phyloP scores from a whole-genome alignment of 2,329 filamentous ascomycete genomes.

The Aspergillus novoparasiticus region DNA sequence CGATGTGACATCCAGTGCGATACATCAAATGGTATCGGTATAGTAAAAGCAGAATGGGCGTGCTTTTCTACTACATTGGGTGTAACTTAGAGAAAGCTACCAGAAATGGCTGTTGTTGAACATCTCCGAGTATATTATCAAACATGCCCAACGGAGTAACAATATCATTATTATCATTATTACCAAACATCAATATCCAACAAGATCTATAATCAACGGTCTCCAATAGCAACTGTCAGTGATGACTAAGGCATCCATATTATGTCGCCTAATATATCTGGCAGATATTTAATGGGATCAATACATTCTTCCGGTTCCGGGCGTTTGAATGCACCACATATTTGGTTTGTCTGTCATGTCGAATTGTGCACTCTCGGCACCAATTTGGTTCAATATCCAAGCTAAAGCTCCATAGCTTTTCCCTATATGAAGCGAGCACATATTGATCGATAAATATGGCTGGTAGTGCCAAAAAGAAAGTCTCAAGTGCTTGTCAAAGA shows the following conservation, averaged over 20 bases:
- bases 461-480: constrained; percentile 7
- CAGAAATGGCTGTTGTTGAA: too few species aligned
- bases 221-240: neutral
- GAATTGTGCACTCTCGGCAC: neutral
- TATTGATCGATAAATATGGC: neutral
- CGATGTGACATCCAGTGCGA: too few species aligned
- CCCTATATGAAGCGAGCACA: neutral
- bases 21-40: too few species aligned
- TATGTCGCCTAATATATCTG: neutral
- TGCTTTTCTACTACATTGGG: too few species aligned
- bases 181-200: too few species aligned
- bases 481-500: constrained; percentile 27
- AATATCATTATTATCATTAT: too few species aligned
- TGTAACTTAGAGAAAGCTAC: too few species aligned
- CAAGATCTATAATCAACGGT: too few species aligned
- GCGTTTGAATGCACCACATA: neutral
- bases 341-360: neutral
- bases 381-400: neutral
- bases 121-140: too few species aligned
- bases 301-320: neutral
- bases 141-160: too few species aligned
- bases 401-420: neutral
- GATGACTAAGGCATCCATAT: neutral
- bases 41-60: too few species aligned
- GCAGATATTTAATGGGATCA: neutral